Conservation (phyloP, 176 grass and related monocot species). For the Pontederia paniculata region DNA sequence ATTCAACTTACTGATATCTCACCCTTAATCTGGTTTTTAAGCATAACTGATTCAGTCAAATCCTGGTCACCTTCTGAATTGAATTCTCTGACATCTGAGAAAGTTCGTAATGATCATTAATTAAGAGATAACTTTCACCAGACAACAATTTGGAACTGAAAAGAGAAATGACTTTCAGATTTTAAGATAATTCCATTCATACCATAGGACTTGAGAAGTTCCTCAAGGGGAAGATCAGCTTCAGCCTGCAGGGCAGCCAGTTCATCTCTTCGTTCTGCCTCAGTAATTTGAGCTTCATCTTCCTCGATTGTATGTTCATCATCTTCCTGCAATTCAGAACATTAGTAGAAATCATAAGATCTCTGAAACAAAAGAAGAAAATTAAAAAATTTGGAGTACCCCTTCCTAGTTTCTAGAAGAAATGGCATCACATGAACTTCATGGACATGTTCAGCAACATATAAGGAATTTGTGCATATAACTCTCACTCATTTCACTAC, state of each 20-base stretch:
- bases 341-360: conserved; percentile 4
- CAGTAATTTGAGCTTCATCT: conserved; percentile 90
- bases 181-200: conserved; percentile 5
- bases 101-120: conserved; percentile 60
- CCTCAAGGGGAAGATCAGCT: conserved; percentile 81
- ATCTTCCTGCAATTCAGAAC: conserved; percentile 56
- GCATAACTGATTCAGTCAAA: conserved; percentile 28
- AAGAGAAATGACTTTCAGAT: background rate
- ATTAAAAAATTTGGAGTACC: background rate
- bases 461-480: too few relatives aligned
- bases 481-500: background rate
- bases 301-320: conserved; percentile 77
- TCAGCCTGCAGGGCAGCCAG: conserved; percentile 71
- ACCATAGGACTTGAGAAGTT: conserved; percentile 43
- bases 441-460: background rate
- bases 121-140: conserved; percentile 2
- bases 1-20: conserved; percentile 48
- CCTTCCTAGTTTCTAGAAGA: background rate
- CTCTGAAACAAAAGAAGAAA: background rate
- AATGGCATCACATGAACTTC: background rate
- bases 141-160: background rate
- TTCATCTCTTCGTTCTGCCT: conserved; percentile 70
- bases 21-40: conserved; percentile 64
- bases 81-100: conserved; percentile 87
- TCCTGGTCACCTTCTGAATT: conserved; percentile 33